These are phyloP conservation scores for Diaporthe citriasiana DNA, from an alignment of 2,329 filamentous ascomycete genomes.

Conservation along the genomic window DNA sequence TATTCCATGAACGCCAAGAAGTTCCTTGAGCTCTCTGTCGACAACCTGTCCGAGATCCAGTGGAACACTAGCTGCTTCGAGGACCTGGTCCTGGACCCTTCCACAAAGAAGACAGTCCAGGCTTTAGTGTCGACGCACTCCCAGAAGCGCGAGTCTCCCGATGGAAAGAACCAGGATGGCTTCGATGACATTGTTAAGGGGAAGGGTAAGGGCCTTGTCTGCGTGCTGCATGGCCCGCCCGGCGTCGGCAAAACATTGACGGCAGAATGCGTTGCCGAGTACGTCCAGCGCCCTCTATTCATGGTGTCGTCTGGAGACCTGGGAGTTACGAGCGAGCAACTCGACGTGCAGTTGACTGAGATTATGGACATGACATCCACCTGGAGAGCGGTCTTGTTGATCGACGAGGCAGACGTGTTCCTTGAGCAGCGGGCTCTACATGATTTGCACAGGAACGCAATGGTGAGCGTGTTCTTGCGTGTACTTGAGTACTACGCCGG, in stretches of 20 bases:
- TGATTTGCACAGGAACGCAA: constrained; percentile 42
- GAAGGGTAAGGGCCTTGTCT: constrained; percentile 46
- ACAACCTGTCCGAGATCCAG: constrained; percentile 44
- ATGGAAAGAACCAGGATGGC: constrained; percentile 10
- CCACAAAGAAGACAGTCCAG: constrained; percentile 51
- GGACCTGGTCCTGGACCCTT: constrained; percentile 49
- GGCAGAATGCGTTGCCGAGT: constrained; percentile 53
- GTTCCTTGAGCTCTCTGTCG: constrained; percentile 51
- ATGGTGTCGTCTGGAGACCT: constrained; percentile 49
- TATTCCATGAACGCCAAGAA: constrained; percentile 51
- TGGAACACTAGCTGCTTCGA: constrained; percentile 51
- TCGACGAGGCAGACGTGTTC: constrained; percentile 48
- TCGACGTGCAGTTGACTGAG: constrained; percentile 35
- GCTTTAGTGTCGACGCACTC: constrained; percentile 49
- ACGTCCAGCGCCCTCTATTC: constrained; percentile 52
- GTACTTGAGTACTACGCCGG: constrained; percentile 55
- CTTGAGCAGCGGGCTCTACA: constrained; percentile 42
- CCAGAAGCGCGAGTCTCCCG: constrained; percentile 27
- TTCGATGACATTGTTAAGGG: constrained; percentile 45
- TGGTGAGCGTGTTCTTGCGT: constrained; percentile 44
- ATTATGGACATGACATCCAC: constrained; percentile 43
- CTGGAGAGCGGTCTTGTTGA: constrained; percentile 47
- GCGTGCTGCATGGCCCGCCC: constrained; percentile 50
- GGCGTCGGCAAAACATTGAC: constrained; percentile 55
- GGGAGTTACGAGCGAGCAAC: constrained; percentile 38